Base-by-base conservation (phyloP, 1,284 basidiomycete species). In the Cystobasidiaceae sp. region DNA sequence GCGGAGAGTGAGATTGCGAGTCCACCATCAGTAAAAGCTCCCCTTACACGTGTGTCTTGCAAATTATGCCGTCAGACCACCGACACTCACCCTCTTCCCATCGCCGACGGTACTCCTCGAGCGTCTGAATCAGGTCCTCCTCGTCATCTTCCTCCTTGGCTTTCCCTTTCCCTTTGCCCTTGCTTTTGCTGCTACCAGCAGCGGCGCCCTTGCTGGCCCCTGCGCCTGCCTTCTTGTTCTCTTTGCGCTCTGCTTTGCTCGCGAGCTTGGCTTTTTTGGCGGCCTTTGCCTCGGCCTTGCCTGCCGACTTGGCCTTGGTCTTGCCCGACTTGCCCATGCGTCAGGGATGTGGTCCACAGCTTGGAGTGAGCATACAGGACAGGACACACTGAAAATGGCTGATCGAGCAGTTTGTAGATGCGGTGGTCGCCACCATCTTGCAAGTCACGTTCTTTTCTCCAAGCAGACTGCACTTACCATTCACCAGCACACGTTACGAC, bases 101-200 rank as follows among this genome's bases (percentile, higher is more conserved):
- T 21, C 46, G 33, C 28, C 65, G 48, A 2, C 71, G 28, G 57
- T 68, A 72, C 64, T 73, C 68, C 58, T 88, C 87, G 27, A 92
- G 81, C 68, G 91, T 89, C 4, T 81, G 82, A 72, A 92, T 88
- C 7, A 92, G 80, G 78, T 92, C 87, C 68, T 88, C 81, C 68
- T 89, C 86, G 32, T 83, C 83, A 30, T 76, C 78, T 27, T 82
- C 81, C 8, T 70, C 71, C 21, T 73, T 70, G 76, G 68, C 85
- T 87, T 66, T n/a, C 62, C 62, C 30, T 64, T 64, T 27, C 61
- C 61, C 73, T 86, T 85, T 4, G 81, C 73, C 57, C 76, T 77
- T 33, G 44, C 39, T 5, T 49, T 44, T 37, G 25, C 58, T 27
- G 58, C 32, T 15, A 21, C 33, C 30, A 51, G 8, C 44, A 8